Base-by-base conservation (phyloP, 257 asterid genomes). In the Striga asiatica region DNA sequence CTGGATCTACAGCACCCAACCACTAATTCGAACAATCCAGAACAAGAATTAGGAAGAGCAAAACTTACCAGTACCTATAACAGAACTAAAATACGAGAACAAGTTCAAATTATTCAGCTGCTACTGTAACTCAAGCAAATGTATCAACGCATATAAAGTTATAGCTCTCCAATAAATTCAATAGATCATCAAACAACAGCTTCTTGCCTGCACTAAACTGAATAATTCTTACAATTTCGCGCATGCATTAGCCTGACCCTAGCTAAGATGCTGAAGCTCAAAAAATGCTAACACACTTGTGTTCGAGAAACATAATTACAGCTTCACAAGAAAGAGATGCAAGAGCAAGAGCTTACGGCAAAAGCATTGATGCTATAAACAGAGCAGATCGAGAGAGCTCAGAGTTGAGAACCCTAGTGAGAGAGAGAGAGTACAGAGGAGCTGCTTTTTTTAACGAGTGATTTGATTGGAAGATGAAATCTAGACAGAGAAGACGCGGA, bases 311-410 rank as follows among this genome's bases (percentile, higher is more conserved):
- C 4, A 11, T 18, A 38, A 50, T 27, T 27, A 27, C 32, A 27
- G 32, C 3, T 27, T 2, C 3, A 1, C 17, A 22, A 31, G 21
- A 35, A 50, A 29, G 16, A 31, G 42, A 56, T 16, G 50, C 50
- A 55, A 28, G 28, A n/a, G n/a, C n/a, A n/a, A n/a, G n/a, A n/a
- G 64, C 84, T 77, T 66, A 80, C 84, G 51, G 42, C 39, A 48
- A 35, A 71, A 43, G 58, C 64, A 64, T 60, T 25, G 63, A 24
- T 49, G 66, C 61, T 53, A 55, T 10, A 54, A 51, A 14, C 28
- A 72, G 16, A 69, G 66, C 41, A 62, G 70, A 70, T 69, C 71
- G 54, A 46, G 14, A 29, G 54, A 50, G 62, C 24, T 66, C 23
- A 24, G 51, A 2, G 34, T 19, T 21, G 73, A 48, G 68, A 76